Conservation (phyloP, 1,284 basidiomycete species). For the Papiliotrema fonsecae region DNA sequence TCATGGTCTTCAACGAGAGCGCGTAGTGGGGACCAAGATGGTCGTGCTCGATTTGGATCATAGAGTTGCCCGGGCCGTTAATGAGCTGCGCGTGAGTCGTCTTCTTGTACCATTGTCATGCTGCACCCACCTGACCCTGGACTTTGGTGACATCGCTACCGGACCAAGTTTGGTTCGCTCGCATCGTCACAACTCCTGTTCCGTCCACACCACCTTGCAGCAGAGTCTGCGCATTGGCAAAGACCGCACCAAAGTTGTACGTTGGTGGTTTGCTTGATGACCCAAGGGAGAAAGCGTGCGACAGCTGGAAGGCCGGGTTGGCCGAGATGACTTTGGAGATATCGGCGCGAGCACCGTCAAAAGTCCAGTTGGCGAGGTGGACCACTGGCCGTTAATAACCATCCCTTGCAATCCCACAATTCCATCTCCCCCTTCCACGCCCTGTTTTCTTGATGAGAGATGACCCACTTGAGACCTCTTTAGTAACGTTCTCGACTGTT, state of each 20-base stretch:
- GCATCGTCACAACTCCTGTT: constrained; percentile 81
- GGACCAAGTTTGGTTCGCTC: constrained; percentile 87
- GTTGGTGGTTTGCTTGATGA: constrained; percentile 61
- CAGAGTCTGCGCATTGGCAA: constrained; percentile 82
- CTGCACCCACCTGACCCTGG: constrained; percentile 72
- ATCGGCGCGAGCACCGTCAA: constrained; percentile 95
- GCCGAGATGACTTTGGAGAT: constrained; percentile 89
- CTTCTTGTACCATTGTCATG: not conserved
- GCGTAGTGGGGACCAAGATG: constrained; percentile 84
- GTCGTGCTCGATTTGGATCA: constrained; percentile 93
- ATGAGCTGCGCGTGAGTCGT: constrained; percentile 39
- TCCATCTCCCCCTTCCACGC: too few species aligned
- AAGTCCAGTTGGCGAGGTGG: constrained; percentile 89
- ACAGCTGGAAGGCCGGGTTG: constrained; percentile 95
- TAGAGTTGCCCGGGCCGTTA: constrained; percentile 64
- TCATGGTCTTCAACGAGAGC: constrained; percentile 83
- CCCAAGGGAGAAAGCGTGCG: constrained; percentile 77
- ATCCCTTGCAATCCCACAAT: too few species aligned
- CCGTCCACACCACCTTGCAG: constrained; percentile 93
- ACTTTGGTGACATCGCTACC: constrained; percentile 75
- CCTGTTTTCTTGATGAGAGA: too few species aligned
- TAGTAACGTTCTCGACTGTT: constrained; percentile 80
- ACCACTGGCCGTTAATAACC: constrained; percentile 60
- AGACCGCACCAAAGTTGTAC: constrained; percentile 94
- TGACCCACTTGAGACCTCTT: constrained; percentile 76